Conservation (phyloP, 2,329 filamentous ascomycete species). For the Cladophialophora chaetospira region DNA sequence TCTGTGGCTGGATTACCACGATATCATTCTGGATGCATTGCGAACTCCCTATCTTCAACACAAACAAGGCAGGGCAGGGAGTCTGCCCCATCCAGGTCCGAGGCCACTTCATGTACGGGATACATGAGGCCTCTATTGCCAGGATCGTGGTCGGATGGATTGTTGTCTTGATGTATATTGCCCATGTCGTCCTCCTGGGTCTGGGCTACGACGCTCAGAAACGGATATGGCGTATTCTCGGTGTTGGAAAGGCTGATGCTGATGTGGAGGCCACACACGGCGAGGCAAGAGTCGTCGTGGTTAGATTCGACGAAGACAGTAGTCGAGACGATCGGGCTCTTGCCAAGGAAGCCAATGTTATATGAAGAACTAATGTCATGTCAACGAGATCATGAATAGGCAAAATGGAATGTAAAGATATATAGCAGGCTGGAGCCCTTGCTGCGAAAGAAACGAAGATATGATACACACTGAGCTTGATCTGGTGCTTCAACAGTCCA, state of each 20-base stretch:
- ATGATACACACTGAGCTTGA: no score
- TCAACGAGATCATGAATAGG: background rate
- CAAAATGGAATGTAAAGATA: background rate
- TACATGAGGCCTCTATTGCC: conserved; percentile 31
- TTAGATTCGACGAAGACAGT: conserved; percentile 1
- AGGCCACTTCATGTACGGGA: conserved; percentile 41
- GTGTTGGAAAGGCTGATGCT: background rate
- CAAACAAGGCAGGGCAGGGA: conserved; percentile 43
- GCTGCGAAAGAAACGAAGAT: no score
- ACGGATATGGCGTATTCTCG: conserved; percentile 22
- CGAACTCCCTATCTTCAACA: conserved; percentile 34
- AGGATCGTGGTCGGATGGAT: conserved; percentile 26
- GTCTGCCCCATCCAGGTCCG: conserved; percentile 51
- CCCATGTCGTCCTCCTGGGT: conserved; percentile 13
- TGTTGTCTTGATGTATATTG: conserved; percentile 16
- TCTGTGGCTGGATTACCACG: conserved; percentile 26
- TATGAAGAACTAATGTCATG: conserved; percentile 1
- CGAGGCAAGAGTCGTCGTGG: conserved; percentile 8
- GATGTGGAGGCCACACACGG: conserved; percentile 5
- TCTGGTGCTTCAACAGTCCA: no score
- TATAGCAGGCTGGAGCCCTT: background rate
- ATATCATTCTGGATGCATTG: conserved; percentile 32
- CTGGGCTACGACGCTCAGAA: conserved; percentile 11
- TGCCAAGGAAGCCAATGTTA: background rate
- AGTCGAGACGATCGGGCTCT: background rate